Evolutionary conservation across 768 basidiomycete genomes (phyloP).

Genomic region (Collybia sp.): DNA sequence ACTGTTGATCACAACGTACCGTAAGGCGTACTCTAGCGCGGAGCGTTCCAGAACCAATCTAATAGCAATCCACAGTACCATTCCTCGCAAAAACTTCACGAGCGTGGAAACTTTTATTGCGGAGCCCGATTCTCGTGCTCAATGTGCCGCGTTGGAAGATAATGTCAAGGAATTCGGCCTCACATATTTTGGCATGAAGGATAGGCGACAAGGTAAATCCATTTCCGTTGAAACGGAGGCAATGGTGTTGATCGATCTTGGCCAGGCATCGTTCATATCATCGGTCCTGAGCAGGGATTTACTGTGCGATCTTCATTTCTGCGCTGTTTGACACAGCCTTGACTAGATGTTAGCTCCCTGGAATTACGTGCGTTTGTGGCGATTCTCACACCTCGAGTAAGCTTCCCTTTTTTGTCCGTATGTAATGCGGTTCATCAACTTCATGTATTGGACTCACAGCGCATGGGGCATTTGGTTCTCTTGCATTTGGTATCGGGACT

Average conservation of each 20-base stretch:
- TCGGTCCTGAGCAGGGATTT: conserved; percentile 93
- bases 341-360: conserved; percentile 47
- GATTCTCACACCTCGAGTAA: conserved; percentile 91
- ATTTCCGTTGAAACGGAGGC: neutral
- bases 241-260: conserved; percentile 4
- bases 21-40: conserved; percentile 37
- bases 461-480: conserved; percentile 89
- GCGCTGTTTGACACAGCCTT: neutral
- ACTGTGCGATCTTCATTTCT: conserved; percentile 41
- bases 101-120: conserved; percentile 69
- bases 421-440: conserved; percentile 2
- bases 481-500: conserved; percentile 92
- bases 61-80: conserved; percentile 42
- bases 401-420: conserved; percentile 17
- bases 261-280: conserved; percentile 79
- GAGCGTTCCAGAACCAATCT: conserved; percentile 1
- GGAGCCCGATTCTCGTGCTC: conserved; percentile 82
- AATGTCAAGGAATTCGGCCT: conserved; percentile 91
- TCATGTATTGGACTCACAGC: conserved; percentile 33
- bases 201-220: conserved; percentile 76
- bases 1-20: conserved; percentile 89
- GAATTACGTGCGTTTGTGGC: conserved; percentile 84
- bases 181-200: conserved; percentile 89
- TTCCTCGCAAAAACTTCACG: conserved; percentile 71
- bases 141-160: conserved; percentile 79